phyloP scores from a whole-genome alignment of 2,329 filamentous ascomycete species.

The Pseudogymnoascus sp. region DNA sequence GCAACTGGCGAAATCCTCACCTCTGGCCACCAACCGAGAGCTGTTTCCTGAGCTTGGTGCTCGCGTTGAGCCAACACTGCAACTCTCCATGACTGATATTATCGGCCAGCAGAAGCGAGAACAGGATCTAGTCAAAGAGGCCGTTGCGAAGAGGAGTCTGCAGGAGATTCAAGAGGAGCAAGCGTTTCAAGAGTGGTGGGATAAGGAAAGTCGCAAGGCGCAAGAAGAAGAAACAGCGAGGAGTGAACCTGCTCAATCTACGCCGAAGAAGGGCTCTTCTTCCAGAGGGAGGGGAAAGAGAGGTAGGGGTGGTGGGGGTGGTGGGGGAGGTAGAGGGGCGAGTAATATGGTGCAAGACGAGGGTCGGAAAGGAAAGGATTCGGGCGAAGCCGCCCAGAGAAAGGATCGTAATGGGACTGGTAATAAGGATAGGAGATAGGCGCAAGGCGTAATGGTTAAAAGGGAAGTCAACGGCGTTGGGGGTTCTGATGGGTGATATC shows the following conservation, averaged over 20 bases:
- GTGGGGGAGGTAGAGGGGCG: neutral
- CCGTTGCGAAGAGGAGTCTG: slow-evolving; percentile 76
- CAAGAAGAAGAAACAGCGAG: slow-evolving; percentile 39
- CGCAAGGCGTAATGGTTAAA: neutral
- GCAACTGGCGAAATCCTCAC: neutral
- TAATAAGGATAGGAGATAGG: neutral
- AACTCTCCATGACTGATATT: slow-evolving; percentile 78
- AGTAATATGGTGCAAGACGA: neutral
- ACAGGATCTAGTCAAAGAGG: slow-evolving; percentile 73
- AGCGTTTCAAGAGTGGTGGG: slow-evolving; percentile 95
- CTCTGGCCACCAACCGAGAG: neutral
- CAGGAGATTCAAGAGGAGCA: slow-evolving; percentile 96
- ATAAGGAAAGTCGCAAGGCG: slow-evolving; percentile 67
- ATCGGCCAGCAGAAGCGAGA: slow-evolving; percentile 79
- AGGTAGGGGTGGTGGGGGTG: neutral
- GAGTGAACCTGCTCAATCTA: slow-evolving; percentile 12
- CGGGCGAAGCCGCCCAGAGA: neutral
- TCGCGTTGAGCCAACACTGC: slow-evolving; percentile 38
- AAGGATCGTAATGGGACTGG: neutral
- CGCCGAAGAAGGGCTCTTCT: neutral
- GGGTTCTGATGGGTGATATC: neutral
- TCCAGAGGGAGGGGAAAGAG: neutral
- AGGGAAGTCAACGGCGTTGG: neutral
- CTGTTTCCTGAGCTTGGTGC: neutral
- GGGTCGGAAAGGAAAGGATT: neutral